A percentile compares a stretch with the other conserved stretches of the same genome.
These are phyloP conservation scores for Gossypium lobatum DNA, from an alignment of 441 rosid species.

Conservation along the genomic window DNA sequence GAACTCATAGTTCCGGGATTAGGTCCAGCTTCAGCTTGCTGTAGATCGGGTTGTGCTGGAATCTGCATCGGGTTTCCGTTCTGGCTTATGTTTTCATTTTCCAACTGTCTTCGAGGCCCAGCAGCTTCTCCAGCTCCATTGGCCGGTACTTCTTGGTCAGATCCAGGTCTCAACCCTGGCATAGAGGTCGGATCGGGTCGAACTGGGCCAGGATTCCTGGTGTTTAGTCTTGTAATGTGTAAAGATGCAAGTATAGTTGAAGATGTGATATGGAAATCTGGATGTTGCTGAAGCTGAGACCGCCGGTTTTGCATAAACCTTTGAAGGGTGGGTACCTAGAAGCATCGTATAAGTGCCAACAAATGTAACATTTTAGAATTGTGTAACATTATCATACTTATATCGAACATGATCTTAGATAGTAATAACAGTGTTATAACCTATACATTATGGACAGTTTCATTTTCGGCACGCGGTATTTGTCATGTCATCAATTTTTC, in stretches of 20 bases:
- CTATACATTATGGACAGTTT: no score
- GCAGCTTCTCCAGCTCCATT: constrained; percentile 25
- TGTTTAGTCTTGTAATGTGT: constrained; percentile 73
- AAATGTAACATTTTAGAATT: neutral
- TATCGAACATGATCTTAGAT: no score
- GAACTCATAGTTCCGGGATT: constrained; percentile 65
- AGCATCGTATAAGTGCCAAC: neutral
- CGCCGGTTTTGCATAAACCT: constrained; percentile 31
- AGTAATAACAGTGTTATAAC: no score
- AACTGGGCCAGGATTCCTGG: constrained; percentile 46
- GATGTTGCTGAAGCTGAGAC: neutral
- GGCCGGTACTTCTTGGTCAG: constrained; percentile 27
- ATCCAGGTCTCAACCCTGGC: constrained; percentile 42
- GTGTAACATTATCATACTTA: no score
- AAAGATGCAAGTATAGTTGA: neutral
- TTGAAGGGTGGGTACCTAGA: constrained; percentile 85
- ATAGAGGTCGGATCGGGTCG: constrained; percentile 32
- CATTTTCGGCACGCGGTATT: neutral
- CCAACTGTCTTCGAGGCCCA: constrained; percentile 24
- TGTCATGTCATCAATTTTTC: neutral
- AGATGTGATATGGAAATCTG: neutral
- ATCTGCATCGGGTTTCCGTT: constrained; percentile 31
- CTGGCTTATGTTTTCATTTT: constrained; percentile 23
- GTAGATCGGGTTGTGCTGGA: constrained; percentile 36
- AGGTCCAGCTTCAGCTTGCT: constrained; percentile 39